Evolutionary conservation across 225 moss, liverwort and hornwort genomes (phyloP), one percentile per base, ranked within the genome.

Genomic region (Antitrichia curtipendula): DNA sequence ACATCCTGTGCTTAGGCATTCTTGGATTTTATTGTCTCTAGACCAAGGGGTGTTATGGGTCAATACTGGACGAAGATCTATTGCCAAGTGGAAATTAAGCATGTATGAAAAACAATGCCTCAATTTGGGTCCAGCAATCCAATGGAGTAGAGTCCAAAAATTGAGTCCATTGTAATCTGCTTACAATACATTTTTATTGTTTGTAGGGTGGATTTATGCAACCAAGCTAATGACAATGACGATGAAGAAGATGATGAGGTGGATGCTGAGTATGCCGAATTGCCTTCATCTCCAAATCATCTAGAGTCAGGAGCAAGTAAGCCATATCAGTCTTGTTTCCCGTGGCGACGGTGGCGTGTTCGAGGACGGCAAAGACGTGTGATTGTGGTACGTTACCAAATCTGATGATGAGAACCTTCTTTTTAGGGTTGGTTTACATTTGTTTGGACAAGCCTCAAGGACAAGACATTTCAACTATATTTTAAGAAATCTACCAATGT

Each of bases 171-270:
- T 75, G 66, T 32, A 72, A 32, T 83, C 81, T 77, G 43, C 41
- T 84, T 64, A 43, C 72, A n/a, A 56, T 71, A 15, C 28, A 29
- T 8, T 64, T 31, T 36, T 57, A 59, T 81, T 80, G n/a, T 57
- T 65, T 89, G 68, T 90, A 97, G 97, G 97, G 96, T 97, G 88
- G 97, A 97, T 89, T 91, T 97, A 78, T 97, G 97, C 91, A 95
- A 97, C 83, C 97, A 96, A 93, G 95, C 95, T 25, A 94, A 93
- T 82, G 97, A 97, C 83, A 82, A 89, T 59, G 97, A 97, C n/a
- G 97, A 96, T 57, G 96, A 97, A 38, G 96, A 97, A 49, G 97
- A 97, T 49, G 97, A 92, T 53, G 94, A 92, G 34, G 32, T 91
- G 62, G 91, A 92, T 81, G 38, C 90, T 72, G 89, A 91, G 80